Conservation (phyloP, 140 eudicot genomes). For the Bidens hawaiensis region DNA sequence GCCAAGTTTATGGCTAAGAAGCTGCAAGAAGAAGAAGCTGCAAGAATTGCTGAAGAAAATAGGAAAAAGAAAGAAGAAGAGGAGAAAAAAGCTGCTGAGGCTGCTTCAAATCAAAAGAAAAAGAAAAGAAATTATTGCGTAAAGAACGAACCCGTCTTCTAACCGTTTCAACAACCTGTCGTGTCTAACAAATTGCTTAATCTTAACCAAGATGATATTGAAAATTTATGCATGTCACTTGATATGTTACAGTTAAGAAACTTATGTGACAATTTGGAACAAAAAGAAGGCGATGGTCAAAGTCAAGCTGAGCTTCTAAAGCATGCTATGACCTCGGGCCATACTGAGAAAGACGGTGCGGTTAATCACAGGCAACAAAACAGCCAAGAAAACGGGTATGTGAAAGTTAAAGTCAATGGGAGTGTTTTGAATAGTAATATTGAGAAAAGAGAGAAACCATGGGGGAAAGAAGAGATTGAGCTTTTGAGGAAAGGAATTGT, state of each 20-base stretch:
- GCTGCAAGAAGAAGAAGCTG: constrained; percentile 71
- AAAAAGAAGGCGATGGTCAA: constrained; percentile 33
- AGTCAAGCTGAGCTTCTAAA: constrained; percentile 45
- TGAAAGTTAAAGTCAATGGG: constrained; percentile 25
- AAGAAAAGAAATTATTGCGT: constrained; percentile 63
- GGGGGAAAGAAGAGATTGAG: constrained; percentile 86
- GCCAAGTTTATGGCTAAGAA: constrained; percentile 58
- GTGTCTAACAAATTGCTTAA: constrained; percentile 41
- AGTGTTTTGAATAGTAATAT: constrained; percentile 18
- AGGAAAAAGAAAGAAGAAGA: constrained; percentile 57
- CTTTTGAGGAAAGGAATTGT: constrained; percentile 64
- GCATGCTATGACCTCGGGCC: constrained; percentile 32
- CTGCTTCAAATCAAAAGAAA: constrained; percentile 58
- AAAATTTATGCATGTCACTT: constrained; percentile 51
- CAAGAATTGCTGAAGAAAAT: constrained; percentile 57
- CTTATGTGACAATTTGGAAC: too few species aligned
- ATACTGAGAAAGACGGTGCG: constrained; percentile 25
- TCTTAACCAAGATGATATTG: constrained; percentile 51
- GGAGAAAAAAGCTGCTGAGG: constrained; percentile 61
- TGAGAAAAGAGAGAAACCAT: constrained; percentile 71
- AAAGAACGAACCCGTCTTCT: constrained; percentile 70
- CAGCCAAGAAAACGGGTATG: constrained; percentile 41
- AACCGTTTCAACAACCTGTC: constrained; percentile 39
- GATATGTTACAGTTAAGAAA: constrained; percentile 44
- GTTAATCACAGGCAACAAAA: too few species aligned